Base-by-base conservation (phyloP, 345 rosid species). In the Aegle marmelos region DNA sequence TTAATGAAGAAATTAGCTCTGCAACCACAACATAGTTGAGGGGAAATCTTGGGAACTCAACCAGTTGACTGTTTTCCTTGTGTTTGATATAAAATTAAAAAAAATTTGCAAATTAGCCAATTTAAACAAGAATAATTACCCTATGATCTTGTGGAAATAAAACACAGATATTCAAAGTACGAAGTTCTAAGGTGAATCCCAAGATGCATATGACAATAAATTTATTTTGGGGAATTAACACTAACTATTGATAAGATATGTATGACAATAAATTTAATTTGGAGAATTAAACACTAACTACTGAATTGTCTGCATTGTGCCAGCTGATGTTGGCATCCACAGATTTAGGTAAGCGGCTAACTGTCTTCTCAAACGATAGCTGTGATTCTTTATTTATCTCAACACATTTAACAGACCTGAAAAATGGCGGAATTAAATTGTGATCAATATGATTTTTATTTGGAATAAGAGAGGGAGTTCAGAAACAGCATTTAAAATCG, bases 321-420 rank as follows among this genome's bases (percentile, higher is more conserved):
- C 99, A 95, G 79, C 92, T 92, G 86, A 95, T 89, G 89, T 88
- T 87, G 84, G 94, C 69, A 76, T 90, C 89, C 48, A 88, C 58
- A 31, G 88, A 87, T 57, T 84, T 89, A 4, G 96, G 97, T 84
- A 95, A 84, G 78, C 98, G 96, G 77, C 87, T 91, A 71, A 87
- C 82, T 68, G 95, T 88, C 87, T 88, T 95, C 89, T 95, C 94
- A 85, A 95, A 95, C 76, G 98, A 95, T 25, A 87, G 82, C 79
- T 87, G 92, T 68, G 98, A 93, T 79, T 95, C 95, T 85, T 92
- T 95, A 79, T 95, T 95, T 76, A 95, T 91, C 87, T 95, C 99
- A 73, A 93, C 76, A 82, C 99, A 95, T 85, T 88, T 93, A 76
- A 95, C 93, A 75, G 94, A 90, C 80, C 99, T 95, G 87, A 53